Base-by-base conservation (phyloP, 768 basidiomycete species). In the Russula ochroleuca region DNA sequence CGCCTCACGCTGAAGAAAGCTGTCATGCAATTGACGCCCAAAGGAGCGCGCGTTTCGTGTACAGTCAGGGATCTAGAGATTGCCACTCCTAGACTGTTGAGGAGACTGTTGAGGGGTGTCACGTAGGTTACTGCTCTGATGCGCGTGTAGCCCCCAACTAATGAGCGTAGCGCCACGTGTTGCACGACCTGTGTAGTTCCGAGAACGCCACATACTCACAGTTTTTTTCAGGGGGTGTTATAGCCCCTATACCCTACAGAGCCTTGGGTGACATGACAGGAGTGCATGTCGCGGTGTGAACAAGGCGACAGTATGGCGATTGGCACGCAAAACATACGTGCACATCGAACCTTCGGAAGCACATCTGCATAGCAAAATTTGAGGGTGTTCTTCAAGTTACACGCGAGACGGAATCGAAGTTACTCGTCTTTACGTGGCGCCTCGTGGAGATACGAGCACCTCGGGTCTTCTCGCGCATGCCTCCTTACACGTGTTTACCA, bases 241-340 rank as follows among this genome's bases (percentile, higher is more conserved):
- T 15, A 61, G 64, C 64, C 64, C 64, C 64, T 65, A 57, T 61
- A 59, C 59, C 64, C 64, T 38, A 25, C 59, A 53, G 51, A 35
- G 51, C 51, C 57, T 52, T 47, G n/a, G 51, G 45, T 41, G 49
- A 61, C 48, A 50, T 51, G 59, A 45, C 48, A 35, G 38, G 49
- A 33, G 49, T 49, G 63, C 59, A 45, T 65, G 59, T 51, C 23
- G 9, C 3, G 33, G 53, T 10, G 54, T 54, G 53, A 47, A 49
- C 31, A 51, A 51, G 51, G 33, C 31, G 38, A 63, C 41, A 52
- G 49, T 37, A 43, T 37, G 45, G 45, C 37, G 51, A 41, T 37
- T 13, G n/a, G 48, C 14, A 28, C n/a, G 61, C 45, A 31, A 19
- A 17, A 52, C 21, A 19, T 53, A 47, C 25, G 35, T 28, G 28